Evolutionary conservation across 1,139 yeast genomes (phyloP), one percentile per base, ranked within the genome.

Genomic region (Suhomyces choctaworum): DNA sequence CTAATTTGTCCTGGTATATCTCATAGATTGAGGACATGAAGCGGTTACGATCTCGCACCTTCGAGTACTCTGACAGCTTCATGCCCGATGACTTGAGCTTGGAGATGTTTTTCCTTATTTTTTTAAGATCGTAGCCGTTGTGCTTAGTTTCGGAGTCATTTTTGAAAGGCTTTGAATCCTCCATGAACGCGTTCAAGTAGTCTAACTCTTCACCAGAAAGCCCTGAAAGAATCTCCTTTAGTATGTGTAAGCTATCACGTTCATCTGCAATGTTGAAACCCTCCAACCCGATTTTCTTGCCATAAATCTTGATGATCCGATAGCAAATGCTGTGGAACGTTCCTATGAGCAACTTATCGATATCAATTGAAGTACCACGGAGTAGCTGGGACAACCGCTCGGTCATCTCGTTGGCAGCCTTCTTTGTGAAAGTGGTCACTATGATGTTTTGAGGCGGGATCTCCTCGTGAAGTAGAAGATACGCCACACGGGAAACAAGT

Each of bases 371-470:
- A 0, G 64, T 50, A 3, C 54, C 61, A 16, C 58, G 50, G 6
- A 88, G 55, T 34, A 80, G 37, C 1, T 36, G 42, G 0, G 48
- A 47, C 14, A 86, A 58, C 26, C 97, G 64, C 29, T 76, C 81
- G 11, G 67, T 64, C 85, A 90, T 82, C 58, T 90, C 97, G 34
- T 70, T 73, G 2, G 97, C 95, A 0, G 97, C 97, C 47, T 82
- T 84, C 52, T 86, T 86, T 13, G 97, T 89, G 60, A 90, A 90
- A 0, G 97, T 89, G 9, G 96, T 87, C 16, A 89, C 92, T 3
- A 90, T 73, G 25, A 90, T 73, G 29, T 73, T 62, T 20, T 70
- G 66, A 0, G 96, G 89, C 1, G 67, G 60, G 1, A 82, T 58
- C 2, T 66, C 53, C 23, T 77, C 73, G 8, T 70, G 60, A 2